Evolutionary conservation across 331 rosid species (phyloP).

Genomic region (Pyracantha coccinea): DNA sequence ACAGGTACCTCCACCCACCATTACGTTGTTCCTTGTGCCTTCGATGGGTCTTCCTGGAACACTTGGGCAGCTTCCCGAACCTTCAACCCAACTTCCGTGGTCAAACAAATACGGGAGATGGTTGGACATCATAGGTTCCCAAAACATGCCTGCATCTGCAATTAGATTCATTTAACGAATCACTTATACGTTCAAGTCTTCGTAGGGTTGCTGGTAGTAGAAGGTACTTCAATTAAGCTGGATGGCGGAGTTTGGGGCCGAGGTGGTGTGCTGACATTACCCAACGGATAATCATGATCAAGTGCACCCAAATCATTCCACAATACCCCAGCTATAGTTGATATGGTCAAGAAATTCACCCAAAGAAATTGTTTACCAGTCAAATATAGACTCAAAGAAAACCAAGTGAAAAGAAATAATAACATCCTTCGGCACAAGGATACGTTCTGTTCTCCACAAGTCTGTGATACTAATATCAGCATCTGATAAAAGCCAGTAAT

Average conservation of each 20-base stretch:
- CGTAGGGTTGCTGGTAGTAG: constrained; percentile 41
- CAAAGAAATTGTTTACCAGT: background rate
- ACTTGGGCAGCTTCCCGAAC: constrained; percentile 24
- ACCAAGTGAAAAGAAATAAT: background rate
- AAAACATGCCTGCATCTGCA: constrained; percentile 9
- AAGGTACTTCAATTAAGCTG: constrained; percentile 35
- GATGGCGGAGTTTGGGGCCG: constrained; percentile 37
- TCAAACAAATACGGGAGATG: constrained; percentile 5
- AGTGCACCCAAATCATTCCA: constrained; percentile 61
- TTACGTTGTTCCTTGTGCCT: constrained; percentile 8
- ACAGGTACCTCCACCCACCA: constrained; percentile 20
- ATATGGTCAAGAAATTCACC: constrained; percentile 34
- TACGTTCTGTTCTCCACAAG: constrained; percentile 92
- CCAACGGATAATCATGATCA: constrained; percentile 45
- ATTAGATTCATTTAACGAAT: constrained; percentile 15
- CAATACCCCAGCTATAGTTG: constrained; percentile 50
- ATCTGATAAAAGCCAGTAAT: constrained; percentile 94
- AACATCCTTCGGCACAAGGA: constrained; percentile 14
- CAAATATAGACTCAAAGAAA: background rate
- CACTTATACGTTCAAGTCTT: constrained; percentile 29
- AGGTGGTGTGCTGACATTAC: constrained; percentile 25
- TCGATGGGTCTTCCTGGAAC: constrained; percentile 12
- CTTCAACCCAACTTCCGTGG: constrained; percentile 43
- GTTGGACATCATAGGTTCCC: constrained; percentile 44
- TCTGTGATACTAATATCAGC: constrained; percentile 85